Evolutionary conservation across 257 asterid species (phyloP).

Genomic region (Euphrasia confusa): DNA sequence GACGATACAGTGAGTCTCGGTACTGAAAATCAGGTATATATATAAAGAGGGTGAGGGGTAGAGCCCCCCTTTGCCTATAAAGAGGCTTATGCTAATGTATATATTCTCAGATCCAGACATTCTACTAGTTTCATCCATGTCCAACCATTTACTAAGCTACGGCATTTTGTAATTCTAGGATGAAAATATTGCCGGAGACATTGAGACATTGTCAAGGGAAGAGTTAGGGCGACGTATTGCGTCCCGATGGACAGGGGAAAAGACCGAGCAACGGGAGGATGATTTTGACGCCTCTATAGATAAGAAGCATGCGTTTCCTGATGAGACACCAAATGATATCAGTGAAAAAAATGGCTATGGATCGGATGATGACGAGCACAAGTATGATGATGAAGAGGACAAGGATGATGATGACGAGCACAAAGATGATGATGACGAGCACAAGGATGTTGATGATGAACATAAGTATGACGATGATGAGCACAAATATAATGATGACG

Average conservation of each 20-base stretch:
- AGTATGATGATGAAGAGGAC: constrained; percentile 30
- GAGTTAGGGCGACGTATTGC: constrained; percentile 92
- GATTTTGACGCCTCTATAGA: constrained; percentile 32
- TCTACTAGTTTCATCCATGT: constrained; percentile 19
- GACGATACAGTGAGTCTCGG: background rate
- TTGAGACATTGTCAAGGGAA: constrained; percentile 75
- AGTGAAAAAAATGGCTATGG: constrained; percentile 53
- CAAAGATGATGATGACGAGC: no score
- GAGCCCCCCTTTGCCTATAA: background rate
- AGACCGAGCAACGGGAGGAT: constrained; percentile 47
- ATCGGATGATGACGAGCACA: constrained; percentile 65
- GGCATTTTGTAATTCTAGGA: constrained; percentile 40
- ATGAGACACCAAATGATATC: constrained; percentile 40
- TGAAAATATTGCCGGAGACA: constrained; percentile 40
- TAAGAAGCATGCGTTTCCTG: constrained; percentile 41
- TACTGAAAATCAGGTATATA: background rate
- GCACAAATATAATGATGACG: constrained; percentile 1
- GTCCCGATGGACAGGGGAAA: constrained; percentile 92
- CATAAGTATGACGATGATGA: constrained; percentile 51
- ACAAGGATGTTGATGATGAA: constrained; percentile 47
- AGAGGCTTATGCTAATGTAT: background rate
- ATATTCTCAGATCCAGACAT: constrained; percentile 19
- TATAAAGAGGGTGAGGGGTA: background rate
- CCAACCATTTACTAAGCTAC: constrained; percentile 19
- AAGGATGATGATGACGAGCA: no score